Percentiles rank a stretch among this genome's conserved stretches.
These are phyloP conservation scores for Apium graveolens DNA, from an alignment of 129 eudicot species.

Conservation along the genomic window DNA sequence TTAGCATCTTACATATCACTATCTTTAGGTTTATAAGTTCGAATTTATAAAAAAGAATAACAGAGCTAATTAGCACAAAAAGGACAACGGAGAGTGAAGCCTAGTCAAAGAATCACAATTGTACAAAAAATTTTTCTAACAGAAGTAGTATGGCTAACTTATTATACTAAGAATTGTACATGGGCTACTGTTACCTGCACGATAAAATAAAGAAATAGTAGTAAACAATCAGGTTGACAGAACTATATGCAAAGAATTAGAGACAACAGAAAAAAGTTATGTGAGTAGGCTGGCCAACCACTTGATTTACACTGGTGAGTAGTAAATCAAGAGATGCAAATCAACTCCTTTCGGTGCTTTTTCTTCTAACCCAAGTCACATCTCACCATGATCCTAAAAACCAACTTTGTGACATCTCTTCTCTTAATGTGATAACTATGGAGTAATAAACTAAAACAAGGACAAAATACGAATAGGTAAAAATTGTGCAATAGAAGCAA, in stretches of 20 bases:
- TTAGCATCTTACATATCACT: neutral
- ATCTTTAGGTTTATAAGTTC: neutral
- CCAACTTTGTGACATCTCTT: neutral
- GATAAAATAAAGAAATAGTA: neutral
- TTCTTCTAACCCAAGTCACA: neutral
- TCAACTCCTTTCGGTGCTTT: neutral
- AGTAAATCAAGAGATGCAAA: neutral
- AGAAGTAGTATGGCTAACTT: neutral
- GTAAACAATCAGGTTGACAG: neutral
- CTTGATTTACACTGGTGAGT: neutral
- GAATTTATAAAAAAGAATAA: neutral
- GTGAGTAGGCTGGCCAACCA: neutral
- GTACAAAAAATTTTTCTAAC: neutral
- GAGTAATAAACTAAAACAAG: neutral
- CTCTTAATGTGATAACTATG: neutral
- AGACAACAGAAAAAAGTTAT: neutral
- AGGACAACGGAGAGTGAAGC: neutral
- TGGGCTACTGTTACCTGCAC: neutral
- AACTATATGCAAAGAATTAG: neutral
- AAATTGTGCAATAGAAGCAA: neutral
- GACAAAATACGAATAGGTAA: neutral
- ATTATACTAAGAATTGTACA: neutral
- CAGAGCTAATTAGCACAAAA: neutral
- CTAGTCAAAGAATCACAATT: neutral
- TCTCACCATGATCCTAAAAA: neutral